Evolutionary conservation across 305 asterid genomes (phyloP).

Genomic region (Withania somnifera): DNA sequence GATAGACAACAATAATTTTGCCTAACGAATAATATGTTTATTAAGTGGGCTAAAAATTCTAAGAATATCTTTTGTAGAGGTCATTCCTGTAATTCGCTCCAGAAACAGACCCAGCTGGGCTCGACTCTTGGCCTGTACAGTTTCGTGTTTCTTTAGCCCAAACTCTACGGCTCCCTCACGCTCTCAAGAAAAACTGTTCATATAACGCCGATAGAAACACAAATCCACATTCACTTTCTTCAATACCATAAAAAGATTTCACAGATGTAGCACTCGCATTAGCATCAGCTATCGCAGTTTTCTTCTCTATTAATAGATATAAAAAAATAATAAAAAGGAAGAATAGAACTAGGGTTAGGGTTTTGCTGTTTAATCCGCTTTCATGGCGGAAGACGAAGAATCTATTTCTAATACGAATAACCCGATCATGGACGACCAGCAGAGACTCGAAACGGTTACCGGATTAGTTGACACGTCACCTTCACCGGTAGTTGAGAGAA

Average conservation of each 20-base stretch:
- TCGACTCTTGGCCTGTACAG: not conserved
- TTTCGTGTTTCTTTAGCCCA: not conserved
- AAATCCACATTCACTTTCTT: not conserved
- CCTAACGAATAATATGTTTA: too few relatives aligned
- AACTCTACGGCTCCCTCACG: not conserved
- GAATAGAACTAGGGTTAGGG: slow-evolving; percentile 7
- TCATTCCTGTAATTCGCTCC: too few relatives aligned
- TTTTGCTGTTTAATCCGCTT: slow-evolving; percentile 5
- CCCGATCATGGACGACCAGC: not conserved
- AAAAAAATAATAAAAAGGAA: not conserved
- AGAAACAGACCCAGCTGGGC: not conserved
- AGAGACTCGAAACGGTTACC: not conserved
- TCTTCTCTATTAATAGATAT: not conserved
- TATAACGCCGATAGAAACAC: not conserved
- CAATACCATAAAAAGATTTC: not conserved
- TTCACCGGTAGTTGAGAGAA: not conserved
- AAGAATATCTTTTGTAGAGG: too few relatives aligned
- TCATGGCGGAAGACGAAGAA: slow-evolving; percentile 12
- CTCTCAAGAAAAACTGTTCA: not conserved
- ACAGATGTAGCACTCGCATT: not conserved
- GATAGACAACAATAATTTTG: too few relatives aligned
- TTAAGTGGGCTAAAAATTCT: too few relatives aligned
- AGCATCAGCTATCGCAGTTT: not conserved
- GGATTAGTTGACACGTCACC: not conserved
- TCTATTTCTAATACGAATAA: not conserved